Base-by-base conservation (phyloP, 176 grass and related monocot genomes). In the Carex parvula region DNA sequence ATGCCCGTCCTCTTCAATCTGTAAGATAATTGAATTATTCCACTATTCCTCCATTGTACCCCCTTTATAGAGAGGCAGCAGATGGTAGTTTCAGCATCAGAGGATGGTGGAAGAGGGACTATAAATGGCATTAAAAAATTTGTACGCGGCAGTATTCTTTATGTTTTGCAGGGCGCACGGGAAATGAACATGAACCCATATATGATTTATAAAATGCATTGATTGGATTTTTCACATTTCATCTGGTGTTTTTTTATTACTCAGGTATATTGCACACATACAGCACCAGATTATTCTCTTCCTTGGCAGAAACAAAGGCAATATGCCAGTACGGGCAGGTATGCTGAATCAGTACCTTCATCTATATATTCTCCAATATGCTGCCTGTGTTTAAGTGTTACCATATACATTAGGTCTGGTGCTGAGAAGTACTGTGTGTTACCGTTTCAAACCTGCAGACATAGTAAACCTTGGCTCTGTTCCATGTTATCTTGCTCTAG, bases 221-320 rank as follows among this genome's bases (percentile, higher is more conserved):
- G 42, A 58, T 55, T 10, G 4, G 64, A 14, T 59, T 88, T 54
- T 63, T 20, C 9, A 72, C 3, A 68, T 55, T 73, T 42, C 21
- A 58, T 66, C 29, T 41, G 30, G 6, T 15, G 10, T 35, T 89
- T 74, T 26, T 14, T 84, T 64, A 81, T 54, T 63, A 64, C 70
- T 80, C 88, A 99, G 96, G 96, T 99, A 59, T 95, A 95, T 18
- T 95, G 93, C 81, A 95, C 96, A 78, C 91, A 93, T 91, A 95
- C 92, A 0, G 82, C 86, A 87, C 93, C 93, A 42, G 91, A 99
- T 88, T 99, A 99, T 67, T 91, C 93, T 8, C 96, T 99, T 88
- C 93, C 93, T 79, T 95, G 96, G 93, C 93, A 99, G 70, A 99
- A 95, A 73, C 91, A 95, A 93, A 93, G 91, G 86, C 96, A 95